These are phyloP conservation scores for Peronospora belbahrii DNA, from an alignment of 352 stramenopile species.

Conservation along the genomic window DNA sequence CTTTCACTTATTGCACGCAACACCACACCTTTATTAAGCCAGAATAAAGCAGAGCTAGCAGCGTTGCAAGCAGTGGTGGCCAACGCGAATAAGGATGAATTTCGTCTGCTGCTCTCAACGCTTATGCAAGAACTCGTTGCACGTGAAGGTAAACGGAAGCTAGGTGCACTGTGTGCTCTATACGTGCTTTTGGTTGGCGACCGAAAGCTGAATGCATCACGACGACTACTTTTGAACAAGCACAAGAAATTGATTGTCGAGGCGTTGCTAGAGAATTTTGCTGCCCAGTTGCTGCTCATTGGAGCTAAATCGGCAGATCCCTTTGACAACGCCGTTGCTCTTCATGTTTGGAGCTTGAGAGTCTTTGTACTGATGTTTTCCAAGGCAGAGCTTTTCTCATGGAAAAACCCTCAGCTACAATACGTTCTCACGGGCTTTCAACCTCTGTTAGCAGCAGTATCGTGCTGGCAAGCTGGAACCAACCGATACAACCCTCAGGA, in stretches of 20 bases:
- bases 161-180: constrained; percentile 45
- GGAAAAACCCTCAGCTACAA: constrained; percentile 65
- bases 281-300: constrained; percentile 22
- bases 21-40: background rate
- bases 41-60: constrained; percentile 15
- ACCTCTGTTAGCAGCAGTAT: constrained; percentile 31
- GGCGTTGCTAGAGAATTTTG: constrained; percentile 40
- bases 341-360: constrained; percentile 48
- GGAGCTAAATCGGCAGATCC: background rate
- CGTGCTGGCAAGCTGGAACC: constrained; percentile 19
- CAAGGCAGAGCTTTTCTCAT: constrained; percentile 75
- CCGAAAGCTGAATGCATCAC: constrained; percentile 43
- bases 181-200: constrained; percentile 52
- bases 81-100: constrained; percentile 69
- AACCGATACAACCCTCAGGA: constrained; percentile 22
- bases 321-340: background rate
- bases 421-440: constrained; percentile 63
- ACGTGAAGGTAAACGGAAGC: constrained; percentile 30
- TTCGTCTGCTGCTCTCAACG: constrained; percentile 50
- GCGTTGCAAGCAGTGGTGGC: constrained; percentile 38
- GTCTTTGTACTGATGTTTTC: constrained; percentile 62
- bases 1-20: constrained; percentile 18
- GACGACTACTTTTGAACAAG: constrained; percentile 42
- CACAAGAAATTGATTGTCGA: constrained; percentile 46
- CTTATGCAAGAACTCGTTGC: constrained; percentile 46